Evolutionary conservation across 768 basidiomycete genomes (phyloP).

Genomic region (Lentinus tigrinus): DNA sequence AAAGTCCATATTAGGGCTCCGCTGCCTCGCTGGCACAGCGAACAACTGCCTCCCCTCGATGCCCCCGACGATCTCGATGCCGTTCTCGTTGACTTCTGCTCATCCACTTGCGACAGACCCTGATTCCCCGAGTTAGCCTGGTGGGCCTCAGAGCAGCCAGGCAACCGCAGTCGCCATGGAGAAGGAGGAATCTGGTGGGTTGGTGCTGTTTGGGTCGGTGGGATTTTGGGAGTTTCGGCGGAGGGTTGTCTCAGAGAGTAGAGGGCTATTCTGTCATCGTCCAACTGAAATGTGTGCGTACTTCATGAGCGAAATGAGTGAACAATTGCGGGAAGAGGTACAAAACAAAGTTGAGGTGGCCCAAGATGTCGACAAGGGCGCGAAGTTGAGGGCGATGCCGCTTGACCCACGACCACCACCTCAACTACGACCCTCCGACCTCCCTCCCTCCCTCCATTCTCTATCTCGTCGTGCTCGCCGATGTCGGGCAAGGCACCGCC

Average conservation of each 20-base stretch:
- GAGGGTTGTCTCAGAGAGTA: slow-evolving; percentile 1
- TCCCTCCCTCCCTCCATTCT: slow-evolving; percentile 1
- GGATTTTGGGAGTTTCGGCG: slow-evolving; percentile 2
- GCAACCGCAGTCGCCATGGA: neutral
- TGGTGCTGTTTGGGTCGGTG: slow-evolving; percentile 2
- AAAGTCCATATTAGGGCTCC: neutral
- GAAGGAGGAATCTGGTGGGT: neutral
- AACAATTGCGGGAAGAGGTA: slow-evolving; percentile 3
- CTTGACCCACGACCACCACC: slow-evolving; percentile 24
- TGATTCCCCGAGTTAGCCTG: neutral
- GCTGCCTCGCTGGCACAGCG: neutral
- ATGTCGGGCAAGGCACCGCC: slow-evolving; percentile 84
- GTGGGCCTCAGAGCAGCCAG: neutral
- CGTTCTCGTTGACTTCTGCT: slow-evolving; percentile 2
- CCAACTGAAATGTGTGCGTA: slow-evolving; percentile 7
- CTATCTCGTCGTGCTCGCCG: slow-evolving; percentile 19
- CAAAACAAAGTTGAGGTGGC: slow-evolving; percentile 15
- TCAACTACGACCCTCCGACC: slow-evolving; percentile 8
- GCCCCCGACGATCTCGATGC: neutral
- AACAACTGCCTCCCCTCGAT: neutral
- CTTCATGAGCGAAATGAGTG: slow-evolving; percentile 6
- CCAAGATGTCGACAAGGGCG: slow-evolving; percentile 19
- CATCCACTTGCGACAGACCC: neutral
- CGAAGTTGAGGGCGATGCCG: slow-evolving; percentile 21
- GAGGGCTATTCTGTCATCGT: neutral